Evolutionary conservation across 306 rosid genomes (phyloP), one percentile per base, ranked within the genome.

Genomic region (Senna siamea): DNA sequence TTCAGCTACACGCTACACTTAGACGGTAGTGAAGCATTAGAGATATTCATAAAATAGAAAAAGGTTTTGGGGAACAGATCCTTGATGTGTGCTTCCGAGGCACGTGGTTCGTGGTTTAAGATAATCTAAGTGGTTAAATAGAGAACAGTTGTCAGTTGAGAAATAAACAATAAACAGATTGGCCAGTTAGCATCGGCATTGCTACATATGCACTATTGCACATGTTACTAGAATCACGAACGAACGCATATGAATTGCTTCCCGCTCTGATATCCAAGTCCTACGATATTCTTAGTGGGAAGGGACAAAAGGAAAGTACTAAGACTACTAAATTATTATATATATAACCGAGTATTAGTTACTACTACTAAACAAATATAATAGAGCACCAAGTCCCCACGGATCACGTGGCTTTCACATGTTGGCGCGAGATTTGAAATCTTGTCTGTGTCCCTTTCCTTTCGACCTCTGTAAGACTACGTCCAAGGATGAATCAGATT

Each of bases 371-470:
- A 22, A 56, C 62, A 56, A 56, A 19, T 40, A 5, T 41, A 12
- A 41, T 11, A n/a, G 69, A n/a, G 18, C 17, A 41, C 19, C 37
- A 1, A 64, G 64, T 37, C 9, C 47, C 78, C 79, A 59, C 35
- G 12, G n/a, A 73, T 67, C 76, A 74, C 72, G 62, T 74, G 79
- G 67, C 23, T 46, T 53, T 44, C 75, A 79, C 71, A 23, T 59
- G 67, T 19, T 51, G 58, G 37, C 23, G n/a, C 44, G 12, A 68
- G 30, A 51, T 79, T 73, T 73, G 40, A 79, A 38, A 62, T 28
- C 68, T 14, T 6, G 2, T 5, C 66, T 30, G 7, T 0, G 7
- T 19, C 38, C 30, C 9, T 5, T 7, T 4, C 6, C n/a, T 44
- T 12, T 44, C 51, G 17, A n/a, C 17, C 51, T 12, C 17, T 4